Evolutionary conservation across 495 filamentous ascomycete species (phyloP).

Genomic region (Peziza echinospora): DNA sequence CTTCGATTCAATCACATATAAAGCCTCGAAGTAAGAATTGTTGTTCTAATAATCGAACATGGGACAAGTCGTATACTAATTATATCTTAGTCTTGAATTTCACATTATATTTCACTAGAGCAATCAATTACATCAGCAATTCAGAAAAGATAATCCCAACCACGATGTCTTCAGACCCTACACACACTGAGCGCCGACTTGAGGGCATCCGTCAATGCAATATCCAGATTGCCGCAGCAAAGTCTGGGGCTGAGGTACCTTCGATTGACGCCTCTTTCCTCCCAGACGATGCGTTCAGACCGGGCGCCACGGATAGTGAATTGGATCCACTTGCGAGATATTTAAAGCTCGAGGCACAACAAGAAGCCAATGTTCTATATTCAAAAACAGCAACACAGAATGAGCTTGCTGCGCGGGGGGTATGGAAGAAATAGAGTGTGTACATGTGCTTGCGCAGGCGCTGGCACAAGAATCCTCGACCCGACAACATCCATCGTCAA

Average conservation of each 20-base stretch:
- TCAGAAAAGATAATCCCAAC: too few relatives aligned
- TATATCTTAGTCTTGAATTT: too few relatives aligned
- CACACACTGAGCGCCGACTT: constrained; percentile 15
- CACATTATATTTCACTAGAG: too few relatives aligned
- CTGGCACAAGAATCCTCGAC: too few relatives aligned
- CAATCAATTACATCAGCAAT: too few relatives aligned
- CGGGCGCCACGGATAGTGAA: constrained; percentile 10
- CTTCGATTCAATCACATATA: too few relatives aligned
- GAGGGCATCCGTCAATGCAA: constrained; percentile 15
- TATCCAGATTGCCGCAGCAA: constrained; percentile 11
- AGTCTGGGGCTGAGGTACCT: constrained; percentile 9
- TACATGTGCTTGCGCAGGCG: too few relatives aligned
- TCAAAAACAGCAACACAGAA: constrained; percentile 13
- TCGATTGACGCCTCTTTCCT: constrained; percentile 15
- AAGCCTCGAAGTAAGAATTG: too few relatives aligned
- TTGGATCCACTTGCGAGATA: constrained; percentile 14
- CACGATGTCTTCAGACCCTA: too few relatives aligned
- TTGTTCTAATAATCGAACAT: too few relatives aligned
- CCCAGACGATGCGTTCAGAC: constrained; percentile 9
- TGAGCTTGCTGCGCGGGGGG: constrained; percentile 9
- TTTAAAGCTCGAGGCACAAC: constrained; percentile 10
- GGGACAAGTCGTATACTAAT: too few relatives aligned
- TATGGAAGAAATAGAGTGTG: background rate
- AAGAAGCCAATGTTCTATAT: constrained; percentile 15
- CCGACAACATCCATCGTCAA: too few relatives aligned